Evolutionary conservation across 495 filamentous ascomycete species (phyloP), one percentile per base, ranked within the genome.

Genomic region (Stereocaulon alpinum): DNA sequence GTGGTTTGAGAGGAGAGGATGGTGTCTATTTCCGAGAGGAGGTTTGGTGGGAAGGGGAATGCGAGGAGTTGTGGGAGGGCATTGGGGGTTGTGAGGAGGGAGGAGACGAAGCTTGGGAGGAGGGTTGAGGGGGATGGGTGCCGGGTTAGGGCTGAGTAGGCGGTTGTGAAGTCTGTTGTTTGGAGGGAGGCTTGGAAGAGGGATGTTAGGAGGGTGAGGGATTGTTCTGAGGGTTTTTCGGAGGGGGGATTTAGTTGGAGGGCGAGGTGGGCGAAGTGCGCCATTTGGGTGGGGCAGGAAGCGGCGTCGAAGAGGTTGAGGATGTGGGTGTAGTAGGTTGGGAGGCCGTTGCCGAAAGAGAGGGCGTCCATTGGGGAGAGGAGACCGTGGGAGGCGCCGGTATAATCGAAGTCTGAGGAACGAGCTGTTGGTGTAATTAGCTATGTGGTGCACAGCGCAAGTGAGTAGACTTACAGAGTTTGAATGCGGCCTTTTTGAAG

Each of bases 291-390:
- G 65, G 86, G 87, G 5, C 81, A 82, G 52, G 84, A 85, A 49
- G 79, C 78, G 64, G 83, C 78, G 63, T 95, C 91, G 68, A 87
- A 97, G 9, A 98, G 77, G 24, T 79, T 77, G 17, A 89, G 79
- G 59, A 97, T 80, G 70, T 98, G 94, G 45, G 85, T 80, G 68
- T 92, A 95, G 70, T 96, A 97, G 55, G 82, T 80, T 4, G 88
- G 77, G 32, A 93, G 77, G 10, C 91, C 93, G 54, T 81, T 80
- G 66, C 86, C 83, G 60, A 96, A 85, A 56, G 80, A 77, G 53
- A 84, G 82, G 65, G 80, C 81, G 59, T 91, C 85, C 14, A 83
- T 78, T n/a, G 85, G 77, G 59, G 85, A 79, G 3, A 95, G 77
- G 17, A 93, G 81, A 10, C 79, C 80, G 20, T 80, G 75, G 58